These are phyloP conservation scores for Aspergillus nidulans DNA, from an alignment of 495 filamentous ascomycete genomes.

Conservation along the genomic window DNA sequence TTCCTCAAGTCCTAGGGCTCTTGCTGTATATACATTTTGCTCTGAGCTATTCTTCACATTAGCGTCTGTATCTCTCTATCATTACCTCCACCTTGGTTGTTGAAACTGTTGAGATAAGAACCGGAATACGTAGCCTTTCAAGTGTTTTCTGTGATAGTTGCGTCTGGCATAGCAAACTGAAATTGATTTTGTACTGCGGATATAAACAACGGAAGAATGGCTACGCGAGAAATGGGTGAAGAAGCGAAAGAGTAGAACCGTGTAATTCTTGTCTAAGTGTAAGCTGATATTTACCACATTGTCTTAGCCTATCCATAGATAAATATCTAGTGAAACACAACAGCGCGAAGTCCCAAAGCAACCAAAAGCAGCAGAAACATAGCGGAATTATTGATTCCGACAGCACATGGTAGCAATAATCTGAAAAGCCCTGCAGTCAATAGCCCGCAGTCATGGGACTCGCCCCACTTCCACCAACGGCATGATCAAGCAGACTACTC, in stretches of 20 bases:
- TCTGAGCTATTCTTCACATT: slow-evolving; percentile 6
- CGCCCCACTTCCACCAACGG: slow-evolving; percentile 19
- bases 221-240: no score
- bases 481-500: slow-evolving; percentile 72
- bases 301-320: not conserved
- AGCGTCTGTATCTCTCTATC: slow-evolving; percentile 17
- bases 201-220: no score
- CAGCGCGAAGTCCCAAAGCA: not conserved
- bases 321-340: not conserved
- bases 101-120: no score
- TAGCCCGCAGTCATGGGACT: slow-evolving; percentile 28
- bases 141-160: no score
- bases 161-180: no score
- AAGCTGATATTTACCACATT: not conserved
- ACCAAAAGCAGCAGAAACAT: not conserved
- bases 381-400: not conserved
- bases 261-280: not conserved
- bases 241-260: not conserved
- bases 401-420: not conserved
- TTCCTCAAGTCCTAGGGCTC: not conserved
- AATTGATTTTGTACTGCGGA: no score
- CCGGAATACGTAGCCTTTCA: no score
- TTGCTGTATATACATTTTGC: not conserved
- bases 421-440: slow-evolving; percentile 13
- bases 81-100: no score